Evolutionary conservation across 2,329 filamentous ascomycete species (phyloP), one percentile per base, ranked within the genome.

Genomic region (Onygena corvina): DNA sequence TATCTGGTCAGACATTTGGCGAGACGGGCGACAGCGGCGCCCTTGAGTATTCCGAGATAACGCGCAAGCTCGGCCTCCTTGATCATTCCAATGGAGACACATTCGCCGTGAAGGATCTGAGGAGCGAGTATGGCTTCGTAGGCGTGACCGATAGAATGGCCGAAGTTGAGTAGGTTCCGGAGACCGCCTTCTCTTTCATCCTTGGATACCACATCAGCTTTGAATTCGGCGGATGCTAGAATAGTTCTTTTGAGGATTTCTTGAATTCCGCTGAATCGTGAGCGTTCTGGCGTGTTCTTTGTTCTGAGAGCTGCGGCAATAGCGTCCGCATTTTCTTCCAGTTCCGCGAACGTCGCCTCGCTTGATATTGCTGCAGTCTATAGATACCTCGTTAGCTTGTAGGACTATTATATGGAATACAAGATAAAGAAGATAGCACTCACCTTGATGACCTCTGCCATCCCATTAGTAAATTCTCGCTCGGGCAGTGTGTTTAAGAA

Each of bases 81-180:
- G 52, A 96, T 86, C 92, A 98, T 98, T 21, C 92, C 92, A 58
- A 98, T 94, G 18, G 92, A 87, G 8, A 98, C 90, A 54, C 86
- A 88, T 64, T 98, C 92, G 53, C 92, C 92, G 61, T 98, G 92
- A 4, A 98, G 78, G 31, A 98, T 81, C 66, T 98, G 90, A 0
- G 92, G 92, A 0, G 93, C 94, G 35, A 96, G 75, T 40, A 98
- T 88, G 23, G 92, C 92, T 69, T 98, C 92, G 59, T 90, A 88
- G 14, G 92, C 92, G 67, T 98, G 92, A 11, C 92, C 92, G 57
- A 98, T 96, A 1, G 92, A 96, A 65, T 98, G 92, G 27, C 92
- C 92, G 68, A 95, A 96, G 67, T 98, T 98, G 53, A 98, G 76
- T 49, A 98, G 75, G 65, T 98, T 98, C 53, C 92, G 81, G 51